Base-by-base conservation (phyloP, 768 basidiomycete genomes). In the Crassisporium funariophilum region DNA sequence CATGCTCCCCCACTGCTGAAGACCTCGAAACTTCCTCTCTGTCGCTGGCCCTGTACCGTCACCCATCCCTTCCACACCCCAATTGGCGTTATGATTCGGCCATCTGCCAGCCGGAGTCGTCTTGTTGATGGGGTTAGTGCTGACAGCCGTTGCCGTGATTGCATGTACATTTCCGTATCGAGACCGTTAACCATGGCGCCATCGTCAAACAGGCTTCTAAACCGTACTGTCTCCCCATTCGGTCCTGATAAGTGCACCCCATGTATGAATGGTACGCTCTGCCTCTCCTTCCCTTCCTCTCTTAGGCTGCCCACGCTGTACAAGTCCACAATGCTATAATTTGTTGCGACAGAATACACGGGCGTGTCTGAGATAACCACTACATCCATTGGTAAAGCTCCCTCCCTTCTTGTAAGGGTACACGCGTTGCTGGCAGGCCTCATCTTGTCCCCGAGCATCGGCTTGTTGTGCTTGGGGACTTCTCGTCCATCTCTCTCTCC, bases 91-190 rank as follows among this genome's bases (percentile, higher is more conserved):
- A 62, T 52, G 0, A 59, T 13, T 10, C n/a, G 13, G 0, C 68
- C 63, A 49, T 65, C 60, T 10, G 66, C 70, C 68, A 72, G 66
- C 4, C 61, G 27, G 9, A 72, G 48, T 2, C 8, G 21, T 27
- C 46, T 47, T 0, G 13, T 4, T 2, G 67, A 68, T 7, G 36
- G 44, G 4, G 10, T 4, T n/a, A 39, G 42, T 0, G 12, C 8
- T 11, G 56, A 37, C 4, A 65, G 10, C 13, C 49, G 6, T 13
- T 47, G 36, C 20, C 41, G 35, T 17, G 51, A 36, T 20, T 16
- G 27, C 9, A 41, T 29, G 49, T 53, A 67, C n/a, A 58, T 38
- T 10, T n/a, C 16, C 9, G 3, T 17, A n/a, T 57, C 54, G 34
- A 70, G 60, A 5, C 56, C 63, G 16, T 50, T 59, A 0, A 60